These are phyloP conservation scores for Carpinus viminea DNA, from an alignment of 306 rosid genomes.

Conservation along the genomic window DNA sequence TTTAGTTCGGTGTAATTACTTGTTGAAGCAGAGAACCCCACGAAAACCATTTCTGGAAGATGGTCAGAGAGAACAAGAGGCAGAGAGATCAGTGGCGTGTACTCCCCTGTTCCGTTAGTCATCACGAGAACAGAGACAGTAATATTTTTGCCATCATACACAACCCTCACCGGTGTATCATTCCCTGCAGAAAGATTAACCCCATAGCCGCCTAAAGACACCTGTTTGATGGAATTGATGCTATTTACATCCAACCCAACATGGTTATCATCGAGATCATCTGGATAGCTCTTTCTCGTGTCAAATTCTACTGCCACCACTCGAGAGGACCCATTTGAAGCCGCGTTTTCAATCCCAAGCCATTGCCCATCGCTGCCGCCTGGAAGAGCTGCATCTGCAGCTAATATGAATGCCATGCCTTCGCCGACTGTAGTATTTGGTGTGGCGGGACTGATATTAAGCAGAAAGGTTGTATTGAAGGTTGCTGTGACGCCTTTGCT, in stretches of 20 bases:
- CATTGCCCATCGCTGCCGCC: constrained; percentile 33
- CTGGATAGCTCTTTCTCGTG: constrained; percentile 47
- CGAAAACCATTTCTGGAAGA: constrained; percentile 43
- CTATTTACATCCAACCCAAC: constrained; percentile 68
- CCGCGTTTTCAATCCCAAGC: constrained; percentile 51
- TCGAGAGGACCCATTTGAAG: constrained; percentile 49
- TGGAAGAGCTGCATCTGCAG: constrained; percentile 32
- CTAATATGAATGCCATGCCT: constrained; percentile 49
- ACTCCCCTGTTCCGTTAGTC: constrained; percentile 10
- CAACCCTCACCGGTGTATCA: constrained; percentile 11
- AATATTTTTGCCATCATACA: constrained; percentile 35
- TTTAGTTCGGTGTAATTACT: constrained; percentile 51
- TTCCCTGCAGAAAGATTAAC: constrained; percentile 20
- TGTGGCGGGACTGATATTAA: constrained; percentile 16
- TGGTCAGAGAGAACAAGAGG: constrained; percentile 41
- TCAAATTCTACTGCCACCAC: constrained; percentile 75
- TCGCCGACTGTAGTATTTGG: constrained; percentile 35
- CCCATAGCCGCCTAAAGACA: constrained; percentile 32
- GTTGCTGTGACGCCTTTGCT: constrained; percentile 2
- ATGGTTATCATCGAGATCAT: constrained; percentile 58
- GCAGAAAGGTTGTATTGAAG: constrained; percentile 46
- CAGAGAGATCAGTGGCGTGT: constrained; percentile 17
- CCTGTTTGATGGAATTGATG: constrained; percentile 42
- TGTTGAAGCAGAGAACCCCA: constrained; percentile 80
- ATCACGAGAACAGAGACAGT: constrained; percentile 28